Base-by-base conservation (phyloP, 2,329 filamentous ascomycete genomes). In the Didymella pomorum region DNA sequence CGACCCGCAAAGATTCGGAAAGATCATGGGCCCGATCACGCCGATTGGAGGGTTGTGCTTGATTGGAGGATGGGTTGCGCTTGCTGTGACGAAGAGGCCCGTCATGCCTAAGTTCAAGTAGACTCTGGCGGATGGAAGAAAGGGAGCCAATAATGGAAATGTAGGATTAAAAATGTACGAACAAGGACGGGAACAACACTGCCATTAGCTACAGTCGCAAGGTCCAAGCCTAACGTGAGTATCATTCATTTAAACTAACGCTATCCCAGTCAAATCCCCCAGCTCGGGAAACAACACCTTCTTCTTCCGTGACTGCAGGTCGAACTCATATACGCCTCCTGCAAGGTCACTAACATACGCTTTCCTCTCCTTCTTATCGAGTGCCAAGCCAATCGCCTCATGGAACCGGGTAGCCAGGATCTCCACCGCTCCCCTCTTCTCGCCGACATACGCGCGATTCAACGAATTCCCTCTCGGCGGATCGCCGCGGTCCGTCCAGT, bases 401-500 rank as follows among this genome's bases (percentile, higher is more conserved):
- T 71, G 62, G 10, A 72, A 55, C 12, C 64, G 53, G 1, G 55
- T 64, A 2, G 69, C 65, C 50, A 71, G 33, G 16, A 35, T 29
- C 10, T 58, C 37, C 18, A 58, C 49, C 20, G 18, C 7, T 7
- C 48, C 43, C 31, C n/a, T 21, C 5, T 28, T 35, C 10, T 9
- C 26, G 3, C 55, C 57, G 4, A 63, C 49, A 18, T 42, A 55
- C 0, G 74, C 76, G 10, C 77, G 69, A 66, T 86, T 85, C 58
- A 88, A 60, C 11, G 80, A 80, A 66, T 85, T 86, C 0, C 86
- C 86, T 5, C 71, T 65, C 0, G 85, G 85, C 1, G 82, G 71
- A 61, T 88, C 86, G 3, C 86, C 86, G 0, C 86, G 77, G 61
- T 88, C 86, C 0, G 86, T 86, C 86, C 86, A 88, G 71, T 85